Evolutionary conservation across 1,139 yeast species (phyloP).

Genomic region (Nakaseomyces glabratus): DNA sequence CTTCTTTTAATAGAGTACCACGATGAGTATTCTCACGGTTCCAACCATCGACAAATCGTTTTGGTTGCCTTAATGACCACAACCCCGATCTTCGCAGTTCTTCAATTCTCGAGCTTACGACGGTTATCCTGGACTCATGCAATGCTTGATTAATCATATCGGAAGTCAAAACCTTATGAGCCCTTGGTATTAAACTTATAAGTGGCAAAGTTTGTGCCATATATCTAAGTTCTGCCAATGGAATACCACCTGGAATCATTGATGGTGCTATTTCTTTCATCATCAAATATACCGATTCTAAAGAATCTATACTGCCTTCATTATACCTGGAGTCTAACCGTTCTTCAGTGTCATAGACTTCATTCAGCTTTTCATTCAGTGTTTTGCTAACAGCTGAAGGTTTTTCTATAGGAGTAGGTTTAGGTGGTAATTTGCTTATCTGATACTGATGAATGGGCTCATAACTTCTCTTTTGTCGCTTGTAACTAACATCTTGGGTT

Average conservation of each 20-base stretch:
- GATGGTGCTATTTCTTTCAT: constrained; percentile 43
- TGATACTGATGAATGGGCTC: not conserved
- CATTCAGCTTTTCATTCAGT: constrained; percentile 9
- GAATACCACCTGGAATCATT: constrained; percentile 45
- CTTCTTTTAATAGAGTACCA: constrained; percentile 70
- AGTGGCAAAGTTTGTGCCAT: constrained; percentile 82
- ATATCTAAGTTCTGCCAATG: constrained; percentile 79
- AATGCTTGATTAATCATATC: constrained; percentile 78
- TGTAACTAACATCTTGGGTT: not conserved
- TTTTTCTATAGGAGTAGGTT: constrained; percentile 17
- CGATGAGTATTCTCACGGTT: constrained; percentile 45
- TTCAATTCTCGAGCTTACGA: constrained; percentile 85
- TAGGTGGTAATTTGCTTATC: constrained; percentile 12
- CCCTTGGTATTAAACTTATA: constrained; percentile 68
- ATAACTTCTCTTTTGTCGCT: constrained; percentile 3
- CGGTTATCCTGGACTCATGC: constrained; percentile 89
- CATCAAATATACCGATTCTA: constrained; percentile 35
- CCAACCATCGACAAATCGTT: constrained; percentile 60
- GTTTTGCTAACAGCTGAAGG: constrained; percentile 10
- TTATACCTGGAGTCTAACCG: constrained; percentile 14
- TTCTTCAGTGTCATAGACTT: constrained; percentile 7
- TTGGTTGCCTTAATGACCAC: constrained; percentile 90
- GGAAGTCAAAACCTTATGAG: constrained; percentile 79
- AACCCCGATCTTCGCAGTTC: constrained; percentile 78
- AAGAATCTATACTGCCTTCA: constrained; percentile 25